Conservation (phyloP, 164 flowering plant genomes). For the Annona cherimola region DNA sequence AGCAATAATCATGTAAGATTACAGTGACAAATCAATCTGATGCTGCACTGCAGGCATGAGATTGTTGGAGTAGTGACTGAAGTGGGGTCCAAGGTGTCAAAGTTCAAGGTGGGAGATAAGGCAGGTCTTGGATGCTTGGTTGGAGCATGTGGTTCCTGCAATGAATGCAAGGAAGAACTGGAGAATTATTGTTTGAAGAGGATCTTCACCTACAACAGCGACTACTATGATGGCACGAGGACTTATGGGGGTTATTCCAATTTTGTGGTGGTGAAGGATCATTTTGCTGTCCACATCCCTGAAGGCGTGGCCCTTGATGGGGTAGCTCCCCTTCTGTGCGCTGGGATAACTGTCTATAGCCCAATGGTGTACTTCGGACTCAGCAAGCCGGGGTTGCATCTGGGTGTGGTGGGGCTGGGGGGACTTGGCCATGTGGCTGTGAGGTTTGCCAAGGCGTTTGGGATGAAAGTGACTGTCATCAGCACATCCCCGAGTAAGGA, state of each 20-base stretch:
- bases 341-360: slow-evolving; percentile 29
- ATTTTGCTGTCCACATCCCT: slow-evolving; percentile 17
- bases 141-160: slow-evolving; percentile 33
- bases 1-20: no score
- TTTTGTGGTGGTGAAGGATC: slow-evolving; percentile 13
- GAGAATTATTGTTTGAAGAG: slow-evolving; percentile 35
- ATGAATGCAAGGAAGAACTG: slow-evolving; percentile 18
- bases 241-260: slow-evolving; percentile 25
- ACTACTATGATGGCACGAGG: slow-evolving; percentile 10
- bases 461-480: slow-evolving; percentile 31
- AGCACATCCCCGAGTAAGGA: slow-evolving; percentile 36
- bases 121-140: slow-evolving; percentile 37
- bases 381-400: slow-evolving; percentile 11
- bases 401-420: slow-evolving; percentile 20
- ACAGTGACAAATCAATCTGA: no score
- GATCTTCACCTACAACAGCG: slow-evolving; percentile 15
- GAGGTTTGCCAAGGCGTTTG: slow-evolving; percentile 20
- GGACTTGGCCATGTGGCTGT: slow-evolving; percentile 20
- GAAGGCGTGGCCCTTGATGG: slow-evolving; percentile 21
- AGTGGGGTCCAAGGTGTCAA: slow-evolving; percentile 25
- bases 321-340: slow-evolving; percentile 24
- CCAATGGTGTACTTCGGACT: slow-evolving; percentile 19
- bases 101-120: slow-evolving; percentile 33
- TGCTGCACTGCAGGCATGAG: slow-evolving; percentile 31
- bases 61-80: slow-evolving; percentile 31